phyloP scores from a whole-genome alignment of 495 filamentous ascomycete species.

The Aspergillus cristatus region DNA sequence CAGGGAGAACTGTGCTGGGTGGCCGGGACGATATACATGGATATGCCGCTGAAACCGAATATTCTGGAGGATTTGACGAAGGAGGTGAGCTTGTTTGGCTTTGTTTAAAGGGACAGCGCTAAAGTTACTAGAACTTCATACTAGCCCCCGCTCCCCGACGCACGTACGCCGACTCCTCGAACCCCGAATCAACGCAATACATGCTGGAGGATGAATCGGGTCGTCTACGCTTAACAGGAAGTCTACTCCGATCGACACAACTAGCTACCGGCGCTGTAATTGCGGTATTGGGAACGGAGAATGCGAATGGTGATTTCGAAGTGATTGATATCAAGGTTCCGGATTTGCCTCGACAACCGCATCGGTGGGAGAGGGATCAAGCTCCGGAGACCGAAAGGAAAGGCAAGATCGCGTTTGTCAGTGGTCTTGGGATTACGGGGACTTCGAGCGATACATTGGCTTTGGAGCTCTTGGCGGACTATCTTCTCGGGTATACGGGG shows the following conservation, averaged over 20 bases:
- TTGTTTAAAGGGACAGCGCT: too few species aligned
- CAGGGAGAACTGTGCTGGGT: conserved; percentile 97
- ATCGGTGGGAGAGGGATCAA: conserved; percentile 59
- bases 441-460: conserved; percentile 59
- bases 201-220: conserved; percentile 97
- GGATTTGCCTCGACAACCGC: conserved; percentile 71
- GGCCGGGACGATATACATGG: conserved; percentile 88
- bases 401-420: conserved; percentile 77
- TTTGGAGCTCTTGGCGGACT: conserved; percentile 74
- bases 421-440: conserved; percentile 75
- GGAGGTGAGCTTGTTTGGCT: conserved; percentile 49
- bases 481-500: conserved; percentile 74
- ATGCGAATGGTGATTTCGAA: conserved; percentile 82
- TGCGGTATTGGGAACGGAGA: conserved; percentile 88
- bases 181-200: conserved; percentile 45
- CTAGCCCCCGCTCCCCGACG: conserved; percentile 68
- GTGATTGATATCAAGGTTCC: conserved; percentile 83
- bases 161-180: conserved; percentile 54
- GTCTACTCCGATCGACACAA: conserved; percentile 49
- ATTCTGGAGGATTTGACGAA: conserved; percentile 92
- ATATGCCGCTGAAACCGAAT: conserved; percentile 93
- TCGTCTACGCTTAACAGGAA: conserved; percentile 71
- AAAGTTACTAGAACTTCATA: conserved; percentile 60
- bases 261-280: conserved; percentile 88
- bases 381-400: conserved; percentile 29